Conservation (phyloP, 371 early-diverging fungal species). For the Chytridium lagenaria region DNA sequence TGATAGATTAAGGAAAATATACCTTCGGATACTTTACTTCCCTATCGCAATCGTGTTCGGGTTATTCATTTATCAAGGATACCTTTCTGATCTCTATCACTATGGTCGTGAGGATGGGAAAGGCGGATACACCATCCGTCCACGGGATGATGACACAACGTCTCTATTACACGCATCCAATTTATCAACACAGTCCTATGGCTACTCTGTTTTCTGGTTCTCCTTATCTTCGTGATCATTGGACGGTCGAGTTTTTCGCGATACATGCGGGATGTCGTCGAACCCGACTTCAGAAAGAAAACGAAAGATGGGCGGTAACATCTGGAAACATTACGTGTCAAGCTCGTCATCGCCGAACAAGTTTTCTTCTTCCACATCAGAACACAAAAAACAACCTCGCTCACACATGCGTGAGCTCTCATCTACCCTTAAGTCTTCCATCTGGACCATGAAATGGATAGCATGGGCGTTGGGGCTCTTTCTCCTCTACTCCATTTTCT, state of each 20-base stretch:
- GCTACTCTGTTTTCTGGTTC: neutral
- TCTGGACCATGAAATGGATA: too few relatives aligned
- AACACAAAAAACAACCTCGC: too few relatives aligned
- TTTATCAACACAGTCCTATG: constrained; percentile 15
- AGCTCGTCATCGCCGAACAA: too few relatives aligned
- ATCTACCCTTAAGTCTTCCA: too few relatives aligned
- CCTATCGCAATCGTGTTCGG: constrained; percentile 5
- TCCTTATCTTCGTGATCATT: neutral
- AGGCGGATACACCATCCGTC: neutral
- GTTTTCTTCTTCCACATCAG: too few relatives aligned
- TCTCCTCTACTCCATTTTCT: too few relatives aligned
- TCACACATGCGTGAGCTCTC: too few relatives aligned
- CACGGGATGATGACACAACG: neutral
- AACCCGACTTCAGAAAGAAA: neutral
- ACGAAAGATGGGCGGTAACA: neutral
- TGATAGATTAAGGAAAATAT: neutral
- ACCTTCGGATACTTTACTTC: neutral
- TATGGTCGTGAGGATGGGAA: neutral
- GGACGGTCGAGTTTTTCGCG: neutral
- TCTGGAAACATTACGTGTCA: too few relatives aligned
- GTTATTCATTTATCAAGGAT: constrained; percentile 12
- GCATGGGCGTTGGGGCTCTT: too few relatives aligned
- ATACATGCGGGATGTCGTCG: constrained; percentile 3
- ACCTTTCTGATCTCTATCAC: neutral
- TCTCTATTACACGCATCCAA: neutral